Percentiles rank a stretch among this genome's conserved stretches.
Evolutionary conservation across 1,284 basidiomycete species (phyloP).

Genomic region (Abortiporus biennis): DNA sequence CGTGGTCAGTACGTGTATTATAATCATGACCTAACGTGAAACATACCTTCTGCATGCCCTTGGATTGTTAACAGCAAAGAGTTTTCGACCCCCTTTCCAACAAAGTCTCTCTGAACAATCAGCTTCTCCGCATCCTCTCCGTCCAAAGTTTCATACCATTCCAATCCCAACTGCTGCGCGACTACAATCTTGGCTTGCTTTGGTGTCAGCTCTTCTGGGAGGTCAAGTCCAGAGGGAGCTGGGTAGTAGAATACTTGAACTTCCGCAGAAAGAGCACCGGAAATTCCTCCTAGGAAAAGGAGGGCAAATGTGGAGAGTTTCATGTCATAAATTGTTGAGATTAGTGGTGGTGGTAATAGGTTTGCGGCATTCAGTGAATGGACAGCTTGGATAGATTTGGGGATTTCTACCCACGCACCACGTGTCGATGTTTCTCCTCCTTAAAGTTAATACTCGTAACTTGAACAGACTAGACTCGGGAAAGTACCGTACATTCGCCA

Average conservation of each 20-base stretch:
- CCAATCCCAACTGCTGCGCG: slow-evolving; percentile 65
- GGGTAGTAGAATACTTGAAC: not conserved
- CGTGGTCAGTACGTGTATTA: slow-evolving; percentile 11
- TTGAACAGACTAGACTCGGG: no score
- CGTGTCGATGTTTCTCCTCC: no score
- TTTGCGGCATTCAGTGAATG: no score
- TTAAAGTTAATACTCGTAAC: no score
- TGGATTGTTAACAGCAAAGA: slow-evolving; percentile 54
- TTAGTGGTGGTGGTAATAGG: no score
- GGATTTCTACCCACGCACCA: no score
- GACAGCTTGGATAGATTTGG: no score
- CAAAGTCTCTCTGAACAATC: slow-evolving; percentile 25
- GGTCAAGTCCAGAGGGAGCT: not conserved
- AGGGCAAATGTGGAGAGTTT: not conserved
- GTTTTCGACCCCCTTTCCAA: slow-evolving; percentile 49
- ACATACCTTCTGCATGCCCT: slow-evolving; percentile 50
- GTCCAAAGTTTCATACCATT: slow-evolving; percentile 46
- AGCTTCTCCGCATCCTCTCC: slow-evolving; percentile 23
- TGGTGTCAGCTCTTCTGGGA: slow-evolving; percentile 31
- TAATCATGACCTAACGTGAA: slow-evolving; percentile 3
- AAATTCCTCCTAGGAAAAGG: not conserved
- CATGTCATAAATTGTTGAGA: not conserved
- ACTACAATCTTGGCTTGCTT: slow-evolving; percentile 53
- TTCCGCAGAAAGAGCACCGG: not conserved
- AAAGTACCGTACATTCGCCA: no score